These are phyloP conservation scores for Hypoxylon sp. DNA, from an alignment of 2,329 filamentous ascomycete genomes.

Conservation along the genomic window DNA sequence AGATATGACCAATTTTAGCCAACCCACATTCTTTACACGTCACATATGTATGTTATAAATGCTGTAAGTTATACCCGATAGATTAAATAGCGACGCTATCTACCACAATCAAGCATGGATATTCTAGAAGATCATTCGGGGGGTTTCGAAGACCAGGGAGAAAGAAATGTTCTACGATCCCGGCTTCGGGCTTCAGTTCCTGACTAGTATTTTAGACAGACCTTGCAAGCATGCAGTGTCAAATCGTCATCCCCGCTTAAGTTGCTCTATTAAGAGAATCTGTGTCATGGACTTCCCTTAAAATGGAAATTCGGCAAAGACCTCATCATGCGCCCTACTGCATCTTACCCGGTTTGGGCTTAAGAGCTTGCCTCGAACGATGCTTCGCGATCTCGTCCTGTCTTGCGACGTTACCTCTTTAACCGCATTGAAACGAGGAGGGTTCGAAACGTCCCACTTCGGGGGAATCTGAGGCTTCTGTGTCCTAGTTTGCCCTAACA, in stretches of 20 bases:
- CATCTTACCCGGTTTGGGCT: slow-evolving; percentile 16
- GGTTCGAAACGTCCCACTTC: slow-evolving; percentile 30
- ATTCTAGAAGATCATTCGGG: slow-evolving; percentile 33
- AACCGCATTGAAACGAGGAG: slow-evolving; percentile 27
- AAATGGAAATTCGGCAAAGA: slow-evolving; percentile 26
- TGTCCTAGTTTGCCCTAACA: not conserved
- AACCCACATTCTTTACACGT: not conserved
- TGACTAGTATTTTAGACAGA: slow-evolving; percentile 1
- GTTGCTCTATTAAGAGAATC: slow-evolving; percentile 37
- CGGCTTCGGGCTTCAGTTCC: slow-evolving; percentile 30
- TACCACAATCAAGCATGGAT: slow-evolving; percentile 13
- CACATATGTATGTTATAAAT: not conserved
- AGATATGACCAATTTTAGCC: slow-evolving; percentile 20
- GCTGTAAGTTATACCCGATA: not conserved
- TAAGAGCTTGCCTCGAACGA: slow-evolving; percentile 18
- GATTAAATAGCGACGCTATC: not conserved
- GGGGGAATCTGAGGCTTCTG: slow-evolving; percentile 18
- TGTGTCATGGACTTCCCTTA: slow-evolving; percentile 19
- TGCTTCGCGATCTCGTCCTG: slow-evolving; percentile 20
- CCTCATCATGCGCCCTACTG: slow-evolving; percentile 30
- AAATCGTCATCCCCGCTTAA: slow-evolving; percentile 40
- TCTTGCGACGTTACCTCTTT: slow-evolving; percentile 21
- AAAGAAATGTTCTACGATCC: slow-evolving; percentile 33
- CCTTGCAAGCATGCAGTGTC: slow-evolving; percentile 11
- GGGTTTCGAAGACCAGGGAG: slow-evolving; percentile 22